Evolutionary conservation across 202 grass and related monocot genomes (phyloP).

Genomic region (Digitaria exilis): DNA sequence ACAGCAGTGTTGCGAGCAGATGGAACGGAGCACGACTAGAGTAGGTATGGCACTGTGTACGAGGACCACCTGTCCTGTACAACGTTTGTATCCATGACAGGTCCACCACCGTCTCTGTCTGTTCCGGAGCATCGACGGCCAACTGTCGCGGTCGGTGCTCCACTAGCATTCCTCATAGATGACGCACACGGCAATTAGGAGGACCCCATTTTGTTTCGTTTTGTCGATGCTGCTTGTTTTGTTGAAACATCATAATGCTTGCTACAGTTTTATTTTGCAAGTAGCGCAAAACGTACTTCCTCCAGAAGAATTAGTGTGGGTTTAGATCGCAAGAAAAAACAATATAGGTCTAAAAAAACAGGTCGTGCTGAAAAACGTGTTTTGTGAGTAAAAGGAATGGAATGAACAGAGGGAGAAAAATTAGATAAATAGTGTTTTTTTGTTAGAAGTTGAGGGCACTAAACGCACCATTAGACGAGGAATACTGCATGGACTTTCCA

Average conservation of each 20-base stretch:
- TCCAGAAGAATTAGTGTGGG: not conserved
- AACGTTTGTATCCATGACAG: slow-evolving; percentile 18
- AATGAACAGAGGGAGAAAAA: too few species aligned
- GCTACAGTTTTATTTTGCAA: too few species aligned
- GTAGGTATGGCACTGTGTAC: too few species aligned
- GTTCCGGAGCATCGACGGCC: not conserved
- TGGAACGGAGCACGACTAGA: not conserved
- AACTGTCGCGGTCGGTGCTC: slow-evolving; percentile 24
- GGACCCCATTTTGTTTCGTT: not conserved
- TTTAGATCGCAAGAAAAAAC: too few species aligned
- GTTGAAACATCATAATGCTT: not conserved
- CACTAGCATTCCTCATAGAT: not conserved
- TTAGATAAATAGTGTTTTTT: too few species aligned
- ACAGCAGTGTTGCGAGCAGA: not conserved
- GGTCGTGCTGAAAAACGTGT: too few species aligned
- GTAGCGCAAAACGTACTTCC: not conserved
- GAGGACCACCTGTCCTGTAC: slow-evolving; percentile 34
- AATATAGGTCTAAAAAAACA: too few species aligned
- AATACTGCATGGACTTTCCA: not conserved
- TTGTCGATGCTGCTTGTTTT: not conserved
- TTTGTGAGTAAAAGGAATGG: too few species aligned
- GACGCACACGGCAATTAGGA: not conserved
- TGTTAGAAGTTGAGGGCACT: too few species aligned
- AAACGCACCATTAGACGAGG: too few species aligned
- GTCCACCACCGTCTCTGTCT: not conserved